Evolutionary conservation across 345 rosid species (phyloP).

Genomic region (Reutealis trisperma): DNA sequence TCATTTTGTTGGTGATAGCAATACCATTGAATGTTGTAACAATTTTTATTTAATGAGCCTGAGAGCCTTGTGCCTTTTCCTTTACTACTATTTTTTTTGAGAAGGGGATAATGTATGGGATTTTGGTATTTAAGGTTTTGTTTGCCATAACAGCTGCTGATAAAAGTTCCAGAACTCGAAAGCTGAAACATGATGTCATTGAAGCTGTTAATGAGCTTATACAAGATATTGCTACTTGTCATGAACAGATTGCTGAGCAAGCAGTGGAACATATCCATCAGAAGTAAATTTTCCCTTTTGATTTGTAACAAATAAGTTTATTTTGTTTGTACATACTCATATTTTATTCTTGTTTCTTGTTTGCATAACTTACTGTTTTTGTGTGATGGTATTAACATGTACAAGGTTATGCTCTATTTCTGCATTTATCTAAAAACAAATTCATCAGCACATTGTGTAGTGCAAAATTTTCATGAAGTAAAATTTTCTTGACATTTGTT

Average conservation of each 20-base stretch:
- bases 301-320: slow-evolving; percentile 1
- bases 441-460: not conserved
- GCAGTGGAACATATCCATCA: slow-evolving; percentile 99
- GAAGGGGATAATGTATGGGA: not conserved
- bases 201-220: slow-evolving; percentile 96
- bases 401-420: not conserved
- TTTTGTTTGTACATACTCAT: not conserved
- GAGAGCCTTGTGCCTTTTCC: not conserved
- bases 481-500: not conserved
- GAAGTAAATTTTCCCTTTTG: slow-evolving; percentile 51
- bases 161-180: slow-evolving; percentile 80
- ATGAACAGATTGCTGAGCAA: slow-evolving; percentile 98
- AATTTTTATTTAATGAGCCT: not conserved
- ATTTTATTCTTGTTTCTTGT: not conserved
- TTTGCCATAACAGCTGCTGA: slow-evolving; percentile 73
- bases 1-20: not conserved
- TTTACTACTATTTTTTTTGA: not conserved
- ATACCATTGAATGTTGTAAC: not conserved
- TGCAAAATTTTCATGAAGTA: not conserved
- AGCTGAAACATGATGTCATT: slow-evolving; percentile 94
- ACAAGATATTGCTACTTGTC: slow-evolving; percentile 82
- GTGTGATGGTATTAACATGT: not conserved
- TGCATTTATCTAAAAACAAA: not conserved
- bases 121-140: slow-evolving; percentile 24
- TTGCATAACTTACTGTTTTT: not conserved